These are phyloP conservation scores for Adansonia digitata DNA, from an alignment of 345 rosid genomes.

Conservation along the genomic window DNA sequence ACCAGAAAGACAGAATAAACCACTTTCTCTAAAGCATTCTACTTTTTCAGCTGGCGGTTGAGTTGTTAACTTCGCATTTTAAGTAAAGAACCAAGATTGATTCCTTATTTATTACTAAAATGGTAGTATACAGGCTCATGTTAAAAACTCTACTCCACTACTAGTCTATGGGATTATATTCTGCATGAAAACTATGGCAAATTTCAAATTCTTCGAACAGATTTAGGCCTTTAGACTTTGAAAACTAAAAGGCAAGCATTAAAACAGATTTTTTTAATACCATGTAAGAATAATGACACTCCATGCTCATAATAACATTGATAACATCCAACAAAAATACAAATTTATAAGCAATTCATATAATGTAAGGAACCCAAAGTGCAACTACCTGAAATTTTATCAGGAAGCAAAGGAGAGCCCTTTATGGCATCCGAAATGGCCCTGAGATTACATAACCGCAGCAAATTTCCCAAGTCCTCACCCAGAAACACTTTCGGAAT, in stretches of 20 bases:
- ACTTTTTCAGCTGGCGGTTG: background rate
- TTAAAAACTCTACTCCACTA: background rate
- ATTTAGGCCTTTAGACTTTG: background rate
- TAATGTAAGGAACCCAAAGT: background rate
- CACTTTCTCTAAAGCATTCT: background rate
- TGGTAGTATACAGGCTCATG: background rate
- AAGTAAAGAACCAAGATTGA: background rate
- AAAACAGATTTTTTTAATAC: background rate
- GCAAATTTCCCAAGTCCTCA: constrained; percentile 57
- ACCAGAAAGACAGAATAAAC: background rate
- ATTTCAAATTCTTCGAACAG: background rate
- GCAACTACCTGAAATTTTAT: constrained; percentile 48
- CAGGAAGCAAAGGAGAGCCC: constrained; percentile 38
- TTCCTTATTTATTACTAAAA: background rate
- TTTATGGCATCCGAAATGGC: constrained; percentile 40
- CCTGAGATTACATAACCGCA: constrained; percentile 35
- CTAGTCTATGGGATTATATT: background rate
- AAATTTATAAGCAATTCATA: background rate
- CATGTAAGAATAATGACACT: background rate
- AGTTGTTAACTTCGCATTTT: background rate
- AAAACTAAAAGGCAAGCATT: background rate
- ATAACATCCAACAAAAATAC: background rate
- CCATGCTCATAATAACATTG: too few species aligned
- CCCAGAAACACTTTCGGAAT: constrained; percentile 43
- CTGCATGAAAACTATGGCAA: background rate